Percentiles rank a stretch among this genome's conserved stretches.
phyloP scores from a whole-genome alignment of 2,329 filamentous ascomycete genomes.

The Didymella glomerata region DNA sequence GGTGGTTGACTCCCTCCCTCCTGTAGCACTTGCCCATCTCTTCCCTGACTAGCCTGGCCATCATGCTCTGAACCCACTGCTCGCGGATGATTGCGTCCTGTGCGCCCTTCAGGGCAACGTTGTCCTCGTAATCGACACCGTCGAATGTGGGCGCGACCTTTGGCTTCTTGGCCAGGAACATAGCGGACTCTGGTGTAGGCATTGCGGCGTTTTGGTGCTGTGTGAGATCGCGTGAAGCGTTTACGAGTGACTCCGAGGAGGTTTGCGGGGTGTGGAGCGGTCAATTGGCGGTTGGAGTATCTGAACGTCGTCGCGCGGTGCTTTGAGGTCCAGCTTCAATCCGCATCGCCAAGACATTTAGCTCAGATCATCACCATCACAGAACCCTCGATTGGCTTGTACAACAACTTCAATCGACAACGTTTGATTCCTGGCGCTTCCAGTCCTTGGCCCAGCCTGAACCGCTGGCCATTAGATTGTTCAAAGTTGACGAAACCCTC shows the following conservation, averaged over 20 bases:
- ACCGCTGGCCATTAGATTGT: neutral
- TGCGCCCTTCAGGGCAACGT: conserved; percentile 79
- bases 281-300: conserved; percentile 28
- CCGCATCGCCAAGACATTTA: conserved; percentile 15
- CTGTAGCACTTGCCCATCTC: conserved; percentile 88
- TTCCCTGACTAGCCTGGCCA: conserved; percentile 81
- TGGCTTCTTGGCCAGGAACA: conserved; percentile 85
- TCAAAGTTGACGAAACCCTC: conserved; percentile 2
- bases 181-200: conserved; percentile 83
- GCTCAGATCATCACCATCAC: conserved; percentile 8
- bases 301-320: conserved; percentile 14
- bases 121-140: conserved; percentile 87
- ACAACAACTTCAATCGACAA: neutral
- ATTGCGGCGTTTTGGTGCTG: conserved; percentile 57
- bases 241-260: conserved; percentile 11
- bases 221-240: conserved; percentile 3
- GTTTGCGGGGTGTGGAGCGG: conserved; percentile 7
- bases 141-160: conserved; percentile 83
- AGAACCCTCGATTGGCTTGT: conserved; percentile 1
- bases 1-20: conserved; percentile 83
- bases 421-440: conserved; percentile 3
- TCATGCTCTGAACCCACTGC: conserved; percentile 91
- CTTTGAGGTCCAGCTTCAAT: conserved; percentile 27
- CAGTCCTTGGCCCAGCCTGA: conserved; percentile 21
- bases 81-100: conserved; percentile 84